These are phyloP conservation scores for Kazachstania sp. DNA, from an alignment of 1,139 yeast species.

Conservation along the genomic window DNA sequence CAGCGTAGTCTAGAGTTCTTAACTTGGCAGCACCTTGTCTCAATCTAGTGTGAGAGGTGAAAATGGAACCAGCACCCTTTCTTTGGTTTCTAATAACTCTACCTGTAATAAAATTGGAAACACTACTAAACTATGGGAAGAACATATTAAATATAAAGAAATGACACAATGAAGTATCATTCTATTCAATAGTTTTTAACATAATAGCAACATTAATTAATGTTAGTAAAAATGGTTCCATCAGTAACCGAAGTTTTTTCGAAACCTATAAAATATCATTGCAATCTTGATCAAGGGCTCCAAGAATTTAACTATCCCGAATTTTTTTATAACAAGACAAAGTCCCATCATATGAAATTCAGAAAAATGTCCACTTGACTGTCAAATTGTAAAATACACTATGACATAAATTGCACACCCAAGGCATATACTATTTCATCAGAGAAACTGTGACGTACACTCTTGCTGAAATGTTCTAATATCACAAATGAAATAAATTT, in stretches of 20 bases:
- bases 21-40: constrained; percentile 99
- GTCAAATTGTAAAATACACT: neutral
- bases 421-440: neutral
- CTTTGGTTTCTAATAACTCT: constrained; percentile 99
- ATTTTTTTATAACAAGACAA: neutral
- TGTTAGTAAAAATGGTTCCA: constrained; percentile 8
- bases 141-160: too few relatives aligned
- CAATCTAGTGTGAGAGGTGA: constrained; percentile 99
- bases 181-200: neutral
- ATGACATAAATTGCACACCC: neutral
- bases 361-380: neutral
- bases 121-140: too few relatives aligned
- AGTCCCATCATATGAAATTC: neutral
- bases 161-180: too few relatives aligned
- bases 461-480: too few relatives aligned
- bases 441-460: too few relatives aligned
- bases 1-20: constrained; percentile 98
- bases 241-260: constrained; percentile 10
- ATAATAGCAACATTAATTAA: neutral
- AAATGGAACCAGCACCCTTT: constrained; percentile 99
- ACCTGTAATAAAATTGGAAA: constrained; percentile 44
- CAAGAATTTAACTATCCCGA: neutral
- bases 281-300: constrained; percentile 3
- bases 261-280: constrained; percentile 9
- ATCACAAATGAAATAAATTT: too few relatives aligned